A percentile compares a stretch with the other conserved stretches of the same genome.
These are phyloP conservation scores for Paramecium caudatum DNA, from an alignment of 73 alveolate genomes.

Conservation along the genomic window DNA sequence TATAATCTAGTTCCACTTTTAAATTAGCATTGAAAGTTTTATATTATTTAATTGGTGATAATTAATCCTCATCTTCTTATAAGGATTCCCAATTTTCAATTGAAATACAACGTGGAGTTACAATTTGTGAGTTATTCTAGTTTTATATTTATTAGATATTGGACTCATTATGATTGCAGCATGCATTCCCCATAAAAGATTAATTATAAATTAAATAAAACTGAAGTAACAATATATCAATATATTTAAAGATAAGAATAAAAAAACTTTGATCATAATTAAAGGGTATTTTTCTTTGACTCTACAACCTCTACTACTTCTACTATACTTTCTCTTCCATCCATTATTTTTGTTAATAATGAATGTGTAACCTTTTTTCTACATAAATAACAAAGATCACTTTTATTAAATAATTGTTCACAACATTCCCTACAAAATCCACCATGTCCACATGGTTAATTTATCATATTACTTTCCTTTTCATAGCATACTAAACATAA, in stretches of 20 bases:
- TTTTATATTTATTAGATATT: neutral
- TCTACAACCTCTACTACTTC: slow-evolving; percentile 48
- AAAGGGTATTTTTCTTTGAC: too few species aligned
- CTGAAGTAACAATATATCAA: too few species aligned
- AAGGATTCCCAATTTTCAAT: neutral
- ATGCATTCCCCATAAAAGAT: neutral
- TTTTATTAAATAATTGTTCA: slow-evolving; percentile 24
- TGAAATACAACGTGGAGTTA: neutral
- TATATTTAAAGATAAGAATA: too few species aligned
- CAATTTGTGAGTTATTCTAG: neutral
- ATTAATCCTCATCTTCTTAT: neutral
- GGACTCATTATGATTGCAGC: neutral
- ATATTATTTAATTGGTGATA: neutral
- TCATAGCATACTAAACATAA: slow-evolving; percentile 61
- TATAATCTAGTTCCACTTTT: neutral
- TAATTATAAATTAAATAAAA: too few species aligned
- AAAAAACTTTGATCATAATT: too few species aligned
- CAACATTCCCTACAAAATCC: slow-evolving; percentile 64
- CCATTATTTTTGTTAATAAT: neutral
- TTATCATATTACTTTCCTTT: slow-evolving; percentile 48
- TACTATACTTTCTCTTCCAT: slow-evolving; percentile 53
- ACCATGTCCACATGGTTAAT: slow-evolving; percentile 70
- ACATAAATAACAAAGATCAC: slow-evolving; percentile 56
- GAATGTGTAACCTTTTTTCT: slow-evolving; percentile 60
- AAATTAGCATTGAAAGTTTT: neutral